Conservation (phyloP, 345 rosid species). For the Euphorbia peplus region DNA sequence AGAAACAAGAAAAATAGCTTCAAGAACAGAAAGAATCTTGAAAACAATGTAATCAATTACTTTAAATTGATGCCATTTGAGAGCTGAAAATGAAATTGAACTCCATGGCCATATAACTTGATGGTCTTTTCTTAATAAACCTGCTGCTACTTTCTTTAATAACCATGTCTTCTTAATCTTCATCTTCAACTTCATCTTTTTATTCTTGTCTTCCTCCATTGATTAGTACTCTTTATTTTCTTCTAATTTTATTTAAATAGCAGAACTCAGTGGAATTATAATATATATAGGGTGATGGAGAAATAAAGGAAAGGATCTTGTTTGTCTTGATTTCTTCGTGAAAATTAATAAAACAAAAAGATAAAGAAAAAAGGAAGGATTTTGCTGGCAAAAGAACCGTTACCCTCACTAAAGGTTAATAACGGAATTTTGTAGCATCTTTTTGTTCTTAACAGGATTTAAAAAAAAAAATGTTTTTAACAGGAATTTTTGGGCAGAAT, state of each 20-base stretch:
- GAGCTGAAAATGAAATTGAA: neutral
- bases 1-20: constrained; percentile 58
- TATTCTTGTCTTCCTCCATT: neutral
- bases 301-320: neutral
- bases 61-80: constrained; percentile 17
- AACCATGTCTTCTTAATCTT: constrained; percentile 13
- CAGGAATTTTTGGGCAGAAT: no score
- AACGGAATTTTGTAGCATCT: neutral
- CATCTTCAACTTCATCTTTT: neutral
- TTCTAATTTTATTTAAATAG: neutral
- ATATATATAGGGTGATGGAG: no score
- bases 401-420: neutral
- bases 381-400: constrained; percentile 3
- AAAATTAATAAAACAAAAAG: neutral
- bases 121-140: neutral
- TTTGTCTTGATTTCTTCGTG: neutral
- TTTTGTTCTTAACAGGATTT: no score
- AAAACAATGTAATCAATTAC: constrained; percentile 46
- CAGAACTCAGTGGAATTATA: no score
- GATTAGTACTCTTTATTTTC: neutral
- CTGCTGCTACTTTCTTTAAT: constrained; percentile 6
- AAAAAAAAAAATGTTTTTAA: no score
- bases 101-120: constrained; percentile 12
- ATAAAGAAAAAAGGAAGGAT: neutral
- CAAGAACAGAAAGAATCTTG: constrained; percentile 52